Percentiles rank a stretch among this genome's conserved stretches.
These are phyloP conservation scores for Rasamsonia emersonii DNA, from an alignment of 2,329 filamentous ascomycete species.

Conservation along the genomic window DNA sequence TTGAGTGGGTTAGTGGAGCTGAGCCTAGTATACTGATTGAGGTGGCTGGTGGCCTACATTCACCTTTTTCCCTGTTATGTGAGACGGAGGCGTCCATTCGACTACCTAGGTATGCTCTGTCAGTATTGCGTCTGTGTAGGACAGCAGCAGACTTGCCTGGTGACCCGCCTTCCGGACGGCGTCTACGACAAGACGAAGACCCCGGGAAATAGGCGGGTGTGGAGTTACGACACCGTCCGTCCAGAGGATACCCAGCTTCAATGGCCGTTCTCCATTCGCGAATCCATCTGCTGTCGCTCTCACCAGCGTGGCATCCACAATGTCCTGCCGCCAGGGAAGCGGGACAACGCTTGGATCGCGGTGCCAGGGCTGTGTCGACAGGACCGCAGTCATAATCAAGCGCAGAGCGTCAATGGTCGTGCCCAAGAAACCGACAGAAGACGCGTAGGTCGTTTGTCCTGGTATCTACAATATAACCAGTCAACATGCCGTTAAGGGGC, in stretches of 20 bases:
- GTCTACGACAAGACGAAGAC: slow-evolving; percentile 39
- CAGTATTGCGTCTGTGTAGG: too few species aligned
- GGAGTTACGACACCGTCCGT: slow-evolving; percentile 54
- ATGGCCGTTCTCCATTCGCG: slow-evolving; percentile 20
- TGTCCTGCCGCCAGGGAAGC: slow-evolving; percentile 42
- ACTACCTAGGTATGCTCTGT: neutral
- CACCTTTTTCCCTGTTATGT: neutral
- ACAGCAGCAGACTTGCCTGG: too few species aligned
- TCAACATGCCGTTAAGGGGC: neutral
- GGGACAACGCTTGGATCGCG: slow-evolving; percentile 45
- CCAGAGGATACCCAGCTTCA: slow-evolving; percentile 53
- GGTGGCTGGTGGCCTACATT: neutral
- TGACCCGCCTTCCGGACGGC: slow-evolving; percentile 5
- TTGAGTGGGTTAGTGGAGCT: neutral
- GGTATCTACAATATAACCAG: neutral
- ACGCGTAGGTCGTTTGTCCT: slow-evolving; percentile 32
- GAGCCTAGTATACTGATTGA: neutral
- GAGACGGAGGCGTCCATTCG: neutral
- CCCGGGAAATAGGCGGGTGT: slow-evolving; percentile 54
- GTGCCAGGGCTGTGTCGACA: slow-evolving; percentile 42
- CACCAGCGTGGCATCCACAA: neutral
- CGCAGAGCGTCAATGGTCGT: slow-evolving; percentile 43
- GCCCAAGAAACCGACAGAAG: slow-evolving; percentile 31
- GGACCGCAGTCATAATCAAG: slow-evolving; percentile 34
- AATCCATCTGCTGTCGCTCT: slow-evolving; percentile 2